A percentile compares a stretch with the other conserved stretches of the same genome.
These are phyloP conservation scores for Clarkia xantiana DNA, from an alignment of 345 rosid species.

Conservation along the genomic window DNA sequence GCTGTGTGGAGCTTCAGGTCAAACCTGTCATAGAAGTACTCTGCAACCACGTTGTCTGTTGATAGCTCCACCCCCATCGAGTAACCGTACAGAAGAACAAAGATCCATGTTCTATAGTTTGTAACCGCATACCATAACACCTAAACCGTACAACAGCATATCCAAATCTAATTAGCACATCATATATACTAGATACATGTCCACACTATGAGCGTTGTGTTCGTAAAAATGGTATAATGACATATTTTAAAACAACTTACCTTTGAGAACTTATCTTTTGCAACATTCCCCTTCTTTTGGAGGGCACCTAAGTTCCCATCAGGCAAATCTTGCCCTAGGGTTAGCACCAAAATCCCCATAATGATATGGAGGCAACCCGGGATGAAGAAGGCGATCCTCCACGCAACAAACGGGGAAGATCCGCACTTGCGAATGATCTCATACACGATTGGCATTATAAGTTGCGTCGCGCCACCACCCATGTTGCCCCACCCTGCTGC, in stretches of 20 bases:
- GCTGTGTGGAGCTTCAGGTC: constrained; percentile 57
- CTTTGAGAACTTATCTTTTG: constrained; percentile 63
- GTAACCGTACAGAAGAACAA: constrained; percentile 70
- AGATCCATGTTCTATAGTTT: constrained; percentile 82
- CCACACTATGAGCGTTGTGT: too few relatives aligned
- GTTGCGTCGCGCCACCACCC: constrained; percentile 88
- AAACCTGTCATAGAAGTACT: constrained; percentile 69
- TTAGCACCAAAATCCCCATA: constrained; percentile 58
- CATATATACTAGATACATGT: too few relatives aligned
- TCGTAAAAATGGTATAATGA: too few relatives aligned
- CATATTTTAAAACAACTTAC: too few relatives aligned
- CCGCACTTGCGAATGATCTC: constrained; percentile 42
- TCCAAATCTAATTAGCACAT: too few relatives aligned
- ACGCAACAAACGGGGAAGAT: constrained; percentile 65
- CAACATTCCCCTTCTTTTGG: constrained; percentile 54
- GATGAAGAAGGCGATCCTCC: constrained; percentile 78
- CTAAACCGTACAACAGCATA: constrained; percentile 29
- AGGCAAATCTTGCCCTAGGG: constrained; percentile 78
- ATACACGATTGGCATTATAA: constrained; percentile 65
- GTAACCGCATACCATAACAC: constrained; percentile 65
- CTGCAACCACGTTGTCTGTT: constrained; percentile 72
- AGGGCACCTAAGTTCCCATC: constrained; percentile 61
- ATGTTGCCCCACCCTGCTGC: constrained; percentile 94
- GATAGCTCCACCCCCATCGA: constrained; percentile 87
- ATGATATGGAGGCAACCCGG: constrained; percentile 60